Evolutionary conservation across 2,329 filamentous ascomycete genomes (phyloP).

Genomic region (Epichloe coenophiala): DNA sequence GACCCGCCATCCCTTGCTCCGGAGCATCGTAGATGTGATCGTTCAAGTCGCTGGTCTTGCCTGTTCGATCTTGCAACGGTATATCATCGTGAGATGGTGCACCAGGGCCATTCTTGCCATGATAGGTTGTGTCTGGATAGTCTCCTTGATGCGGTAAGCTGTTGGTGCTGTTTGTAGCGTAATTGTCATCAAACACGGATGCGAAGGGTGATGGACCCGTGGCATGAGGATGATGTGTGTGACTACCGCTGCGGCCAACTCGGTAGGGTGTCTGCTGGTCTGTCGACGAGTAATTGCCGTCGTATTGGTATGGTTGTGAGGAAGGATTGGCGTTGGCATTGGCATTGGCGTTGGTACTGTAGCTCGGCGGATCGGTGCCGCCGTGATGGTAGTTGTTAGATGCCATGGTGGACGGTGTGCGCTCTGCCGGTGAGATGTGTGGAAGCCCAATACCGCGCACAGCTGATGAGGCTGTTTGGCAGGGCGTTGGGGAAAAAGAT

Average conservation of each 20-base stretch:
- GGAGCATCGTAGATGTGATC: slow-evolving; percentile 51
- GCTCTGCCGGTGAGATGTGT: not conserved
- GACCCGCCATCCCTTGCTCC: slow-evolving; percentile 15
- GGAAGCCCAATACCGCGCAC: not conserved
- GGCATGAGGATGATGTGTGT: slow-evolving; percentile 12
- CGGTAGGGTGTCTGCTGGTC: slow-evolving; percentile 10
- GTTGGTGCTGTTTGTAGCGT: slow-evolving; percentile 38
- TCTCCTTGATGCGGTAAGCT: slow-evolving; percentile 23
- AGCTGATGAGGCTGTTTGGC: not conserved
- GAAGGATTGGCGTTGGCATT: slow-evolving; percentile 14
- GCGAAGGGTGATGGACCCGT: slow-evolving; percentile 43
- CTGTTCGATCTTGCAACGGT: slow-evolving; percentile 37
- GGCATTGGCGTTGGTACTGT: slow-evolving; percentile 11
- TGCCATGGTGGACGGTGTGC: slow-evolving; percentile 34
- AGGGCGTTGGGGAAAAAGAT: not conserved
- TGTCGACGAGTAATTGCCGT: slow-evolving; percentile 8
- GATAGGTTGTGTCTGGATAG: slow-evolving; percentile 43
- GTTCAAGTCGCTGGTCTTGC: slow-evolving; percentile 29
- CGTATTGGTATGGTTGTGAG: slow-evolving; percentile 29
- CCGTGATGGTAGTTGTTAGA: slow-evolving; percentile 49
- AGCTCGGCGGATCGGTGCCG: slow-evolving; percentile 31
- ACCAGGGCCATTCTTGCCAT: slow-evolving; percentile 26
- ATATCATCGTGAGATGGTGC: slow-evolving; percentile 37
- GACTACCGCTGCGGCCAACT: slow-evolving; percentile 15
- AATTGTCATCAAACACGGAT: slow-evolving; percentile 55